Evolutionary conservation across 2,329 filamentous ascomycete genomes (phyloP), one percentile per base, ranked within the genome.

Genomic region (Rhexocercosporidium sp.): DNA sequence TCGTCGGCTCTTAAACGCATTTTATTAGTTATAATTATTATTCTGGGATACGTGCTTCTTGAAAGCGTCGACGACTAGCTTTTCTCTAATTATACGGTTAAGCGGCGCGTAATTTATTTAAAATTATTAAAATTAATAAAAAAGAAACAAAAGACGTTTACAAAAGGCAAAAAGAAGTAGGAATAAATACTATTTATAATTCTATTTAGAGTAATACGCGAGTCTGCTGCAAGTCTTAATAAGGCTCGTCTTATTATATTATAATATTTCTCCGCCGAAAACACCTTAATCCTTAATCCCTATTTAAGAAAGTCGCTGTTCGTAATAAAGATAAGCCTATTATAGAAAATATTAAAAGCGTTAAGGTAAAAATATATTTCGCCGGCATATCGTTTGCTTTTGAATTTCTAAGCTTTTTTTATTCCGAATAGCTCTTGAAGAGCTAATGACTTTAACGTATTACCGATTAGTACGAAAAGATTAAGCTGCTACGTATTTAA

Each of bases 91-190:
- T 53, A 75, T 47, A 39, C 54, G 27, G 67, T 72, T 22, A 77
- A 56, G 46, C 67, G 65, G 59, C 56, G 63, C 25, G 70, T 69
- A 29, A 76, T 70, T 56, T 66, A 62, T 62, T 68, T 66, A 53
- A 76, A 71, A 34, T 70, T 70, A 62, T 73, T 70, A 44, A 77
- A 27, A 66, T 77, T 66, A 61, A 64, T 62, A 53, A 69, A 64
- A 69, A 77, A 77, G 69, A 76, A 74, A 66, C 67, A 77, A 61
- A 76, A 73, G 37, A 76, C 66, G 63, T 76, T 67, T 56, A 66
- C 61, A 67, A 76, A 76, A 51, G 71, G 69, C 37, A 49, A 66
- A 29, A 77, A 65, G 44, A 75, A 57, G 37, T 71, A 63, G 63
- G 65, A 60, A 66, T 74, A 75, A 54, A 75, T 68, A 47, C 53